Evolutionary conservation across 352 stramenopile genomes (phyloP), one percentile per base, ranked within the genome.

Genomic region (Pythium brachiatum): DNA sequence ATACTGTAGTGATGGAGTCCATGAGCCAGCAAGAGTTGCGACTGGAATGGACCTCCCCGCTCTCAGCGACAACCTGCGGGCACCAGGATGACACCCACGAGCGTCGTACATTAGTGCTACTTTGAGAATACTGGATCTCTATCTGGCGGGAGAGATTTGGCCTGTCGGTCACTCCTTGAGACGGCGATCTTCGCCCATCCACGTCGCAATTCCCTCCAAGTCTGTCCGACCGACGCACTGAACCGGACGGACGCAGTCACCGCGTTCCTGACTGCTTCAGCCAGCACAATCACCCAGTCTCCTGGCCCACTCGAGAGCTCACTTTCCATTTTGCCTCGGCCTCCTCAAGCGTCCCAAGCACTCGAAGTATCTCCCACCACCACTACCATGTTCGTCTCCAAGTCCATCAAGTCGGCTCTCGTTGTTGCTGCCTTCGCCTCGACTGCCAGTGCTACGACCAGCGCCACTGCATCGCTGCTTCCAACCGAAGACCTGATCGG

Each of bases 401-500:
- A 8, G 34, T 13, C 34, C 34, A 41, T 41, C 34, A 41, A 41
- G 34, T 18, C 34, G 34, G 3, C 34, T 18, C 34, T 41, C 34
- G 34, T 41, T 13, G 34, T 41, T 15, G 34, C 34, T 15, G 34
- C 34, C 7, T 41, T 41, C 11, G 34, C 11, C 2, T 41, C 34
- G 34, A 41, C 34, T 8, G 34, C 12, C 34, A 41, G 7, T 13
- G 34, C 34, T 2, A 41, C 34, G 3, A 18, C 34, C 34, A 41
- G 34, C 34, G 34, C 34, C 34, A 41, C 34, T 8, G 34, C 34
- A 3, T 41, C 34, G 34, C 34, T 41, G 34, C 34, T 41, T 8
- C 34, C 34, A 41, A 53, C 48, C 20, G 53, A 62, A 32, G 51
- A 60, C 34, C 32, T 78, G 36, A 57, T 75, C 25, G 72, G 72